Evolutionary conservation across 140 eudicot genomes (phyloP), one percentile per base, ranked within the genome.

Genomic region (Stevia rebaudiana): DNA sequence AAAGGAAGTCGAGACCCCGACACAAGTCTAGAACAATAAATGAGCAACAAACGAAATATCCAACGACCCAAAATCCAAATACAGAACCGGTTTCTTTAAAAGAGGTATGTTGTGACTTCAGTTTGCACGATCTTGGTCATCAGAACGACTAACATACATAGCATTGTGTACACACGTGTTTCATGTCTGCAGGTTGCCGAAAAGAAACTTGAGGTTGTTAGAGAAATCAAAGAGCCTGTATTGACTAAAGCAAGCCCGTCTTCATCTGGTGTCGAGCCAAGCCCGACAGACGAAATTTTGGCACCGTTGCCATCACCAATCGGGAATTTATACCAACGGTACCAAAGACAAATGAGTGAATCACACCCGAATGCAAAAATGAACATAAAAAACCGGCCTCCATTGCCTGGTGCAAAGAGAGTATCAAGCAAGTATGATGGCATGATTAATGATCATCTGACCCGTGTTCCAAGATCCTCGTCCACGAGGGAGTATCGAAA

Each of bases 401-500:
- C 65, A 11, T 59, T 59, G 30, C 65, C 65, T 0, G 48, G 48
- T 11, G 48, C 65, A 17, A 59, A 59, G 17, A 36, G 65, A 37
- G 11, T 35, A 59, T 36, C 65, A 36, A 59, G 17, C 49, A 59
- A 59, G 8, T 59, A 36, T 18, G 24, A 10, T 5, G 47, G 11
- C 11, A 36, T 36, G 30, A 36, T 11, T 18, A 47, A 58, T 36
- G 6, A 58, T 35, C 30, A 17, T 19, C 25, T 33, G 16, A 33
- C 64, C 65, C 65, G 21, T 59, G 65, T 59, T 37, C 47, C 48
- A 0, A 35, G 65, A 59, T 59, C 65, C 11, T 59, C 48, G 10
- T 59, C 65, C 17, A 59, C 65, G 18, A 25, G 49, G 11, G 65
- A 59, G 65, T 59, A 59, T 37, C 65, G 65, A n/a, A 59, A 58